A percentile compares a stretch with the other conserved stretches of the same genome.
phyloP scores from a whole-genome alignment of 768 basidiomycete genomes.

The Termitomyces sp. region DNA sequence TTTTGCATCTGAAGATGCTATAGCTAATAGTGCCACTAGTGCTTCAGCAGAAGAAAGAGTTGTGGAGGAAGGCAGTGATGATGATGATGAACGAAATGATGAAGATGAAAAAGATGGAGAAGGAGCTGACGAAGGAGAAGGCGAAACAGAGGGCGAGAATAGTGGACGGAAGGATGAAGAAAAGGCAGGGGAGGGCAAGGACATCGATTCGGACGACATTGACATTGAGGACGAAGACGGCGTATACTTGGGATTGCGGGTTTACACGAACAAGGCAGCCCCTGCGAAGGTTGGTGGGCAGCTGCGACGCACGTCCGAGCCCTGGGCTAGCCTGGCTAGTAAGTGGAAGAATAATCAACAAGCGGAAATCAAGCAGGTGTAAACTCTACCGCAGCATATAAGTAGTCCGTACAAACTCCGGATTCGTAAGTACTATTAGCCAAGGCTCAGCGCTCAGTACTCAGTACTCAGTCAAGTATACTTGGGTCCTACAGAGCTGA shows the following conservation, averaged over 20 bases:
- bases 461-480: no score
- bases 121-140: not conserved
- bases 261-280: constrained; percentile 36
- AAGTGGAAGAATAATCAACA: not conserved
- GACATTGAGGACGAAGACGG: constrained; percentile 16
- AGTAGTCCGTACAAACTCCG: no score
- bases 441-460: no score
- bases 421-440: no score
- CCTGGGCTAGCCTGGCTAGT: not conserved
- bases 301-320: constrained; percentile 21
- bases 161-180: not conserved
- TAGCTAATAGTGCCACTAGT: no score
- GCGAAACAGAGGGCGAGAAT: not conserved
- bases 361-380: not conserved
- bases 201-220: not conserved
- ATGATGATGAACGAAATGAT: not conserved
- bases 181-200: not conserved
- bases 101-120: not conserved
- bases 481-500: no score
- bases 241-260: constrained; percentile 34
- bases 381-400: not conserved
- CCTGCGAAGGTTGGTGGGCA: constrained; percentile 32
- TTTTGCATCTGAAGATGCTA: not conserved
- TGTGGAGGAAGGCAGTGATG: not conserved
- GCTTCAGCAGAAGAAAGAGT: not conserved